phyloP scores from a whole-genome alignment of 1,139 yeast genomes.

The Sugiyamaella grinbergsii region DNA sequence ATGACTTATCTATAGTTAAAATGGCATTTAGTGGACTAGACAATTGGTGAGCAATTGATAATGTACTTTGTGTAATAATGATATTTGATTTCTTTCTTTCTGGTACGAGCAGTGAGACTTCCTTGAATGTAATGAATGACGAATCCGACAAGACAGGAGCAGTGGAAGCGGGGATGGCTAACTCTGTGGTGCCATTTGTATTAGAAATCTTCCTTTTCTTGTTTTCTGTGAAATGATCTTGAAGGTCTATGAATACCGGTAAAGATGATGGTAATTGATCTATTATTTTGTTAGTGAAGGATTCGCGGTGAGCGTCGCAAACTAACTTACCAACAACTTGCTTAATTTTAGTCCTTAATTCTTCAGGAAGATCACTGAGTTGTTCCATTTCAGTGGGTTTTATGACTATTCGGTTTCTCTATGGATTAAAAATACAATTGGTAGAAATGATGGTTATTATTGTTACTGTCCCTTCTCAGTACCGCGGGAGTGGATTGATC shows the following conservation, averaged over 20 bases:
- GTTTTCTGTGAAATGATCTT: conserved; percentile 10
- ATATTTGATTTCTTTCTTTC: conserved; percentile 38
- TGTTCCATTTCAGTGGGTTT: conserved; percentile 1
- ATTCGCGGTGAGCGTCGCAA: background rate
- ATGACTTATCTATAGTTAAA: conserved; percentile 14
- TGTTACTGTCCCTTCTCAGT: no score
- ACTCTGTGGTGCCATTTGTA: background rate
- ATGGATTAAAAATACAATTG: no score
- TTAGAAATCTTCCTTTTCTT: conserved; percentile 14
- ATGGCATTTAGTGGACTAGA: conserved; percentile 18
- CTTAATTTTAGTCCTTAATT: conserved; percentile 11
- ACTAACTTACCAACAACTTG: conserved; percentile 17
- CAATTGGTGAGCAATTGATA: conserved; percentile 18
- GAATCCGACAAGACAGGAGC: background rate
- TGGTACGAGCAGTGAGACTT: conserved; percentile 37
- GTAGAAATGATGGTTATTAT: no score
- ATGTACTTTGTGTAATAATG: conserved; percentile 25
- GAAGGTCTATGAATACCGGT: conserved; percentile 16
- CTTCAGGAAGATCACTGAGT: conserved; percentile 17
- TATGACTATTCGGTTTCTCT: no score
- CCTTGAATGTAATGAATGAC: conserved; percentile 22
- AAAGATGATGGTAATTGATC: conserved; percentile 14
- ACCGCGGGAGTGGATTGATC: no score
- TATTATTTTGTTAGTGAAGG: conserved; percentile 3
- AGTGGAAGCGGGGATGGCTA: background rate